Percentiles rank a stretch among this genome's conserved stretches.
Conservation (phyloP, 345 rosid species). For the Cardamine occulta region DNA sequence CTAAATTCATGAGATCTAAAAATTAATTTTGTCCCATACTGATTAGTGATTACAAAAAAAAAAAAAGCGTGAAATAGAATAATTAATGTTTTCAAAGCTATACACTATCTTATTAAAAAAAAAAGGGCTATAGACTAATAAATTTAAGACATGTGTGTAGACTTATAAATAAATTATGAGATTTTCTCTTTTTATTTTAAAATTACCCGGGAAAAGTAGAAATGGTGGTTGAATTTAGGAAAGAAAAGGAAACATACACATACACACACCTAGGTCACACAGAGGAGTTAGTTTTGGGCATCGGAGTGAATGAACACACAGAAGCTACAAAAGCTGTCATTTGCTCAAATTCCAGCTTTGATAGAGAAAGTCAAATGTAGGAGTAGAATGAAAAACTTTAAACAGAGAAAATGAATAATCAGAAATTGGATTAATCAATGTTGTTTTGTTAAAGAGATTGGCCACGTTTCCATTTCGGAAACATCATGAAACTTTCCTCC, state of each 20-base stretch:
- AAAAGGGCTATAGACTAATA: not conserved
- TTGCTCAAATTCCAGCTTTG: not conserved
- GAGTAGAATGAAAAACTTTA: not conserved
- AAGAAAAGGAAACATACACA: too few relatives aligned
- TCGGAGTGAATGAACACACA: not conserved
- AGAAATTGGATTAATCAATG: not conserved
- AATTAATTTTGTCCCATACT: not conserved
- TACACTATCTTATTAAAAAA: too few relatives aligned
- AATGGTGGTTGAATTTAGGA: not conserved
- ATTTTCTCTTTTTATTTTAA: not conserved
- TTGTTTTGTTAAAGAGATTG: not conserved
- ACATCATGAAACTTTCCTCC: constrained; percentile 5
- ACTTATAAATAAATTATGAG: not conserved
- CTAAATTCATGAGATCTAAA: not conserved
- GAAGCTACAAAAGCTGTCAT: constrained; percentile 13
- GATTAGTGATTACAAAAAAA: not conserved
- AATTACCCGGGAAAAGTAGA: not conserved
- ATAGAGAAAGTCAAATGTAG: not conserved
- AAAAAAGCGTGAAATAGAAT: not conserved
- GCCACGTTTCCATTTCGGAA: not conserved
- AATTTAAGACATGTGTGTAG: not conserved
- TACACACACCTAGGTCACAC: not conserved
- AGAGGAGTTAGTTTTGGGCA: not conserved
- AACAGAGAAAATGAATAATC: too few relatives aligned
- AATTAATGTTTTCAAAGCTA: not conserved